Evolutionary conservation across 345 rosid genomes (phyloP), one percentile per base, ranked within the genome.

Genomic region (Bretschneidera sinensis): DNA sequence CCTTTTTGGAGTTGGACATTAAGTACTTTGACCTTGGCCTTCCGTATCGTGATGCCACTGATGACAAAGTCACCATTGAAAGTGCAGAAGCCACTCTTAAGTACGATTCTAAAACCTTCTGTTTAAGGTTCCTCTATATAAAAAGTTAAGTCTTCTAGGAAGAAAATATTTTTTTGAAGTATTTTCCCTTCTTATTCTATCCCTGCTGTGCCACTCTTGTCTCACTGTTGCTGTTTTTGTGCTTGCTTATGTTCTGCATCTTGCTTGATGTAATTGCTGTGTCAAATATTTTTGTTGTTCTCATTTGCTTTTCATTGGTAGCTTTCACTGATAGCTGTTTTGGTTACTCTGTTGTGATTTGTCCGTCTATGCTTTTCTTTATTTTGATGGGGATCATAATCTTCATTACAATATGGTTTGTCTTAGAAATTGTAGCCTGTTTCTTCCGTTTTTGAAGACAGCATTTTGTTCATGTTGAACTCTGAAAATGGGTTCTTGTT

Each of bases 71-170:
- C 54, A 85, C 91, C 14, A 14, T 78, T 69, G 84, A 85, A 61
- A 82, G 87, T 71, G 91, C 91, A 45, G 84, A 85, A 80, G 87
- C 87, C 61, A 82, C 91, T 68, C 82, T 78, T 33, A 85, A 80
- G 91, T 85, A 80, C 28, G 81, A 71, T 48, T 54, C 43, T 51
- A 1, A 20, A 50, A 17, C 47, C 9, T 31, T 4, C 35, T 9
- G 35, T 4, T 31, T 9, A 31, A n/a, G n/a, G n/a, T n/a, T n/a
- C n/a, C n/a, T n/a, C n/a, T n/a, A n/a, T n/a, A n/a, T n/a, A n/a
- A n/a, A n/a, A n/a, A n/a, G n/a, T n/a, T n/a, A n/a, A n/a, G n/a
- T n/a, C n/a, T n/a, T n/a, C n/a, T n/a, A n/a, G n/a, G n/a, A n/a
- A n/a, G n/a, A n/a, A n/a, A n/a, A n/a, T n/a, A n/a, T n/a, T n/a